phyloP scores from a whole-genome alignment of 108 stramenopile species.

The Parietichytrium sp. region DNA sequence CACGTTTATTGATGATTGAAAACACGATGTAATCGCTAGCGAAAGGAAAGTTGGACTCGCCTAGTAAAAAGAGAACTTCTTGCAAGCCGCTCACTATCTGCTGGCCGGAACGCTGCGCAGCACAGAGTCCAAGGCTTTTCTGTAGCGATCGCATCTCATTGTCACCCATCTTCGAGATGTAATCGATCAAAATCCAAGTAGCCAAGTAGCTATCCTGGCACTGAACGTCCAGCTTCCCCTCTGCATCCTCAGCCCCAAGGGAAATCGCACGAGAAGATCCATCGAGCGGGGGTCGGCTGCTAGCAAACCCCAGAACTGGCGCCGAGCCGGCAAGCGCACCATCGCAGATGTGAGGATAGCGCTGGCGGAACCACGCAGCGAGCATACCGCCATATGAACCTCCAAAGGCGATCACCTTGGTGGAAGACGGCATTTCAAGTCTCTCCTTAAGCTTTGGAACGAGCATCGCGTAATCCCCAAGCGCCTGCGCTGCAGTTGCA shows the following conservation, averaged over 20 bases:
- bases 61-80: slow-evolving; percentile 63
- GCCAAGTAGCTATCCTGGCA: slow-evolving; percentile 18
- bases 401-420: slow-evolving; percentile 75
- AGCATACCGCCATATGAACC: slow-evolving; percentile 91
- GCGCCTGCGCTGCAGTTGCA: slow-evolving; percentile 58
- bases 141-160: not conserved
- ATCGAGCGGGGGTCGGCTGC: slow-evolving; percentile 5
- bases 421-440: not conserved
- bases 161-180: not conserved
- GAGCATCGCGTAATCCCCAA: slow-evolving; percentile 78
- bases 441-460: slow-evolving; percentile 52
- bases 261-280: slow-evolving; percentile 14
- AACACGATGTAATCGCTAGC: slow-evolving; percentile 60
- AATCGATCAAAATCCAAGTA: not conserved
- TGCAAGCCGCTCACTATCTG: slow-evolving; percentile 45
- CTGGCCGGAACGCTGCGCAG: slow-evolving; percentile 33
- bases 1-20: slow-evolving; percentile 57
- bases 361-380: slow-evolving; percentile 75
- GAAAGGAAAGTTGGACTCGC: slow-evolving; percentile 46
- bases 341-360: slow-evolving; percentile 74
- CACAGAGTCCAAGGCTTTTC: slow-evolving; percentile 58
- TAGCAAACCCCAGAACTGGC: slow-evolving; percentile 58
- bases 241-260: not conserved
- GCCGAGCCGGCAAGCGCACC: slow-evolving; percentile 81
- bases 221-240: not conserved